Conservation (phyloP, 1,139 yeast genomes). For the Nadsonia commutata region DNA sequence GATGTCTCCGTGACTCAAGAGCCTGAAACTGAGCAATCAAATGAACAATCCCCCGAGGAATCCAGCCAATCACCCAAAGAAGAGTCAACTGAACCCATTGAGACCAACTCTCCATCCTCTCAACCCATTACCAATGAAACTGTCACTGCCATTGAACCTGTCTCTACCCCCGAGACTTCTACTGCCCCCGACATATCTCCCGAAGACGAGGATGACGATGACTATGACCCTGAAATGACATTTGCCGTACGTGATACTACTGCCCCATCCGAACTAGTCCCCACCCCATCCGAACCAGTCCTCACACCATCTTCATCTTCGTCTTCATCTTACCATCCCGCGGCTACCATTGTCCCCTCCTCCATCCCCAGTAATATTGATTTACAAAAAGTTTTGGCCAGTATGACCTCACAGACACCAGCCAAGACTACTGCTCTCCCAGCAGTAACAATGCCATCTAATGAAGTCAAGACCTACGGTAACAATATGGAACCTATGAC, state of each 20-base stretch:
- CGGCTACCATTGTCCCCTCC: background rate
- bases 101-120: too few species aligned
- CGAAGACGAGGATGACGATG: background rate
- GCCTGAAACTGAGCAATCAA: background rate
- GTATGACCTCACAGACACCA: background rate
- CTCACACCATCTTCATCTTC: background rate
- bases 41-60: too few species aligned
- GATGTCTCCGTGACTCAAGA: background rate
- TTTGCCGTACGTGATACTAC: too few species aligned
- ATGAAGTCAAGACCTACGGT: too few species aligned
- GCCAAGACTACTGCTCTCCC: background rate
- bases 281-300: too few species aligned
- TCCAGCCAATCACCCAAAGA: too few species aligned
- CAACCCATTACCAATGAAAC: too few species aligned
- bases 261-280: too few species aligned
- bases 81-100: too few species aligned
- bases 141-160: background rate
- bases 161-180: background rate
- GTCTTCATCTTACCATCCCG: background rate
- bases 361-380: background rate
- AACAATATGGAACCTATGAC: too few species aligned
- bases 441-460: background rate
- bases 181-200: background rate
- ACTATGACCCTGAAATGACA: background rate
- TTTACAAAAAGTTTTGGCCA: background rate